Conservation (phyloP, 495 filamentous ascomycete genomes). For the Podospora australis region DNA sequence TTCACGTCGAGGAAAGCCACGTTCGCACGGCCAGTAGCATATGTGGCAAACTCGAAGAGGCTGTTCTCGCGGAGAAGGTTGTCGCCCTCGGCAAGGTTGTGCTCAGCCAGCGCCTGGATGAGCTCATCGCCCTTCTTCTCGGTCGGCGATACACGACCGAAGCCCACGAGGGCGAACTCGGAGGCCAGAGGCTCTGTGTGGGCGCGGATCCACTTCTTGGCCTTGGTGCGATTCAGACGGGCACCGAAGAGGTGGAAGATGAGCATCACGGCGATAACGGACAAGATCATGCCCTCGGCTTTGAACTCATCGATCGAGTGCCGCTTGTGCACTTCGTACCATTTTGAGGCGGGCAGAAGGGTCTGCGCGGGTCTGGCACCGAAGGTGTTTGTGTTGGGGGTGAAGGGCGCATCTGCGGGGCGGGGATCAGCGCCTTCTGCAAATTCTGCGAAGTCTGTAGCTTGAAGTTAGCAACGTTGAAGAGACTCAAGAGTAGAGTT, state of each 20-base stretch:
- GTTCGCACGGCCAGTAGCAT: slow-evolving; percentile 92
- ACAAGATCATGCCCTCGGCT: slow-evolving; percentile 75
- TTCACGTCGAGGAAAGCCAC: slow-evolving; percentile 83
- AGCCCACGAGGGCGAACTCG: slow-evolving; percentile 90
- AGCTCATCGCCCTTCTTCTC: slow-evolving; percentile 37
- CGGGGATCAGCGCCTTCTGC: slow-evolving; percentile 59
- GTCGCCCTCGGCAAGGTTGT: slow-evolving; percentile 41
- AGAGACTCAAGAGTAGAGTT: too few species aligned
- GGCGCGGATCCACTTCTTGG: slow-evolving; percentile 71
- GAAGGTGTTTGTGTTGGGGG: slow-evolving; percentile 22
- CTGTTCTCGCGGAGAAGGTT: slow-evolving; percentile 73
- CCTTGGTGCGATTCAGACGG: slow-evolving; percentile 68
- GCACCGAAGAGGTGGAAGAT: slow-evolving; percentile 78
- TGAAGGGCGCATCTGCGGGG: slow-evolving; percentile 38
- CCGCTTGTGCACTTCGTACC: slow-evolving; percentile 96
- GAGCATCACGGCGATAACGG: slow-evolving; percentile 65
- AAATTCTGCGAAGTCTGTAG: slow-evolving; percentile 72
- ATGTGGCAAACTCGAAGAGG: slow-evolving; percentile 74
- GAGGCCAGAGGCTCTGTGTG: slow-evolving; percentile 62
- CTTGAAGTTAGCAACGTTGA: slow-evolving; percentile 8
- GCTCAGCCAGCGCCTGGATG: slow-evolving; percentile 22
- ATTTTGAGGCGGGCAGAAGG: slow-evolving; percentile 70
- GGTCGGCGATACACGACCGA: slow-evolving; percentile 42
- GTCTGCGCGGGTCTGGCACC: slow-evolving; percentile 45
- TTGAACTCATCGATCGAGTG: slow-evolving; percentile 73